These are phyloP conservation scores for Wickerhamomyces queroliae DNA, from an alignment of 805 yeast genomes.

Conservation along the genomic window DNA sequence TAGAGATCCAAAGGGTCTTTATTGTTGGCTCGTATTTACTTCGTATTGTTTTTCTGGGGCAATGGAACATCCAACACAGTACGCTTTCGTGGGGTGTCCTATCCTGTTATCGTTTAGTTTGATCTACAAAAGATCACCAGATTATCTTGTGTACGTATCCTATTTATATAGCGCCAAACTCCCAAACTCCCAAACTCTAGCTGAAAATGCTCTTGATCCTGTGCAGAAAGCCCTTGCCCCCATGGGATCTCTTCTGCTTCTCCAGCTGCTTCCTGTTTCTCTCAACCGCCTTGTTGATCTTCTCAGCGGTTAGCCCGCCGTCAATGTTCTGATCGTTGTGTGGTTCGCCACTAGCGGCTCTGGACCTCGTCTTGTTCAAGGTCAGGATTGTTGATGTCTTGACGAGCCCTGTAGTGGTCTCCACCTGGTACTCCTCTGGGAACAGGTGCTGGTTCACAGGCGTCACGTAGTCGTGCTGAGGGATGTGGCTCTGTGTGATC, in stretches of 20 bases:
- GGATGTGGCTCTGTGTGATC: conserved; percentile 3
- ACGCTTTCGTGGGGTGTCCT: no score
- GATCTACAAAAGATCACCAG: not conserved
- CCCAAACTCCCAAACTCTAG: not conserved
- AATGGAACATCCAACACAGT: no score
- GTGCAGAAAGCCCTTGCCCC: conserved; percentile 16
- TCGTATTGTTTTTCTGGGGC: no score
- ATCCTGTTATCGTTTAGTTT: no score
- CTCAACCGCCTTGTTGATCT: conserved; percentile 25
- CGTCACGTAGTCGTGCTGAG: conserved; percentile 6
- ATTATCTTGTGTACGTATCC: not conserved
- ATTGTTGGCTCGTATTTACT: no score
- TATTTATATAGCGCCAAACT: no score
- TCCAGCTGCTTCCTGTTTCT: conserved; percentile 25
- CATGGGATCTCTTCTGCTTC: conserved; percentile 16
- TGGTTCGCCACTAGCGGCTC: not conserved
- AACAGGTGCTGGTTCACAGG: conserved; percentile 25
- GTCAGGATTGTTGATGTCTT: conserved; percentile 48
- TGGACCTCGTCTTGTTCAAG: conserved; percentile 36
- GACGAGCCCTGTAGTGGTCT: conserved; percentile 63
- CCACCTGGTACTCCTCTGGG: conserved; percentile 65
- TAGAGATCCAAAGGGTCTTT: no score
- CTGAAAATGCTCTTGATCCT: conserved; percentile 17
- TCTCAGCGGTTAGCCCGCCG: conserved; percentile 14
- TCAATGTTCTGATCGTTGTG: conserved; percentile 1